Evolutionary conservation across 139 green algal genomes (phyloP), one percentile per base, ranked within the genome.

Genomic region (Coelastrella sp.): DNA sequence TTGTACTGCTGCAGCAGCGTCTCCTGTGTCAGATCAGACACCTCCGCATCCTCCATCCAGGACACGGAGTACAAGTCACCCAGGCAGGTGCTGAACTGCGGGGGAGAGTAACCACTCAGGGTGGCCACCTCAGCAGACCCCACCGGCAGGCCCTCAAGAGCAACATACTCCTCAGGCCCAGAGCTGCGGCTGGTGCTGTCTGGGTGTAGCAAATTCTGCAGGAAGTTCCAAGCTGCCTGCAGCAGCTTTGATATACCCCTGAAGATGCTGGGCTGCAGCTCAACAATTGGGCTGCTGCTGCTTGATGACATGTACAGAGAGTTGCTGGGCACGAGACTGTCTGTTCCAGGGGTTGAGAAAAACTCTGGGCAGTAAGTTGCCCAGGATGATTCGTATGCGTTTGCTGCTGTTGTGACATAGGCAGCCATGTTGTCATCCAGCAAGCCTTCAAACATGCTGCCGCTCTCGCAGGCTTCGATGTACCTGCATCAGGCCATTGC

Each of bases 11-110:
- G 93, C 93, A 96, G 85, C 68, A 99, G 92, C 11, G 96, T 98
- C 93, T 99, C 97, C 7, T 90, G 59, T 0, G 84, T 90, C 24
- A 98, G 90, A 91, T 99, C 94, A 19, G 87, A 84, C 0, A 78
- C 35, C 25, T 99, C 97, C 17, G 91, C 91, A 90, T 99, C 95
- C 93, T 99, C 98, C 94, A 99, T 96, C 96, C 96, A 99, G 7
- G 96, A 92, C 57, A 99, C 96, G 27, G 87, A 96, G 94, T 97
- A 99, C 12, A 99, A 95, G 92, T 99, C 98, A 9, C 98, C 98
- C 70, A 99, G 95, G 93, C 98, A 99, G 22, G 97, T 98, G 84
- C 89, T 94, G 78, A 97, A 96, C 87, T 87, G 24, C 4, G 92
- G 95, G 91, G 79, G 82, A 11, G 76, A 95, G 59, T 58, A n/a